These are phyloP conservation scores for Candida khao-thaluensis DNA, from an alignment of 805 yeast species.

Conservation along the genomic window DNA sequence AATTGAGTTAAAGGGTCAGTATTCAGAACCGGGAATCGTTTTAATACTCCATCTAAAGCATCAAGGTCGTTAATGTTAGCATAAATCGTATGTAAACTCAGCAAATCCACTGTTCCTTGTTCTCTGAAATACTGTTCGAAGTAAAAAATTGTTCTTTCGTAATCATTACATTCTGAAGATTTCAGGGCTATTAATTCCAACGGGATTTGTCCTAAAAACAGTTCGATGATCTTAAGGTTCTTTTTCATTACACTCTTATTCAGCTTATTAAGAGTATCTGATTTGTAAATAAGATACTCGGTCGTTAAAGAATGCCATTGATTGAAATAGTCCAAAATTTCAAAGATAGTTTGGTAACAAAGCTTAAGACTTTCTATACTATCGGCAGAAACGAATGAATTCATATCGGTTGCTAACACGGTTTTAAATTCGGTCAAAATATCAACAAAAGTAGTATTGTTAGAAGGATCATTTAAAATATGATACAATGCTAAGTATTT, in stretches of 20 bases:
- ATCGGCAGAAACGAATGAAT: slow-evolving; percentile 46
- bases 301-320: slow-evolving; percentile 62
- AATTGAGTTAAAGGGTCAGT: slow-evolving; percentile 65
- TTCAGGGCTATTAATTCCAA: slow-evolving; percentile 70
- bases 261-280: slow-evolving; percentile 3
- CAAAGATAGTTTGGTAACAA: slow-evolving; percentile 73
- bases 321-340: slow-evolving; percentile 76
- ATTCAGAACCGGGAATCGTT: slow-evolving; percentile 65
- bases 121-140: slow-evolving; percentile 70
- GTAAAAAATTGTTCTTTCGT: slow-evolving; percentile 83
- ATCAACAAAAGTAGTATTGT: slow-evolving; percentile 34
- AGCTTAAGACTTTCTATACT: slow-evolving; percentile 56
- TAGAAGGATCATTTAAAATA: slow-evolving; percentile 38
- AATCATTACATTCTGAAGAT: slow-evolving; percentile 80
- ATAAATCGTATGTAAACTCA: slow-evolving; percentile 73
- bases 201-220: slow-evolving; percentile 57
- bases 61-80: slow-evolving; percentile 87
- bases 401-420: slow-evolving; percentile 45
- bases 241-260: slow-evolving; percentile 18
- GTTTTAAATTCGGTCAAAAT: slow-evolving; percentile 58
- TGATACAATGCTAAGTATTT: slow-evolving; percentile 75
- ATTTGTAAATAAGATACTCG: slow-evolving; percentile 20
- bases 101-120: slow-evolving; percentile 18
- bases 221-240: slow-evolving; percentile 32
- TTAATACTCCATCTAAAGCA: slow-evolving; percentile 81